Percentiles rank a stretch among this genome's conserved stretches.
Conservation (phyloP, 2,329 filamentous ascomycete species). For the Verticillium alfalfae region DNA sequence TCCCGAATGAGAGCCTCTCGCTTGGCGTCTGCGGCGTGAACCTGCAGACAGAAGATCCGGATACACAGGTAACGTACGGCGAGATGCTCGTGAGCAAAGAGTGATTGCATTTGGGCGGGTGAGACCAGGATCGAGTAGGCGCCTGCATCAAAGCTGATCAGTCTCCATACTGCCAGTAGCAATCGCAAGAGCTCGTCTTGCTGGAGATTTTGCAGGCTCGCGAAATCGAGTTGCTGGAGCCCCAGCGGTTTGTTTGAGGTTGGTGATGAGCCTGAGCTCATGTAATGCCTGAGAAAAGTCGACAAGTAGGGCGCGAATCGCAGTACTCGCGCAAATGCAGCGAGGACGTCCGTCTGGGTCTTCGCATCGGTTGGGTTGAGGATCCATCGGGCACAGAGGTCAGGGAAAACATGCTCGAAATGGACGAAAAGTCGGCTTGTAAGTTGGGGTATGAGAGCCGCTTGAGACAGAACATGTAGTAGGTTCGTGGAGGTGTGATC, state of each 20-base stretch:
- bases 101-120: slow-evolving; percentile 59
- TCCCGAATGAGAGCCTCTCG: slow-evolving; percentile 64
- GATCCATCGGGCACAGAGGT: slow-evolving; percentile 78
- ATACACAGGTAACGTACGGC: slow-evolving; percentile 75
- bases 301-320: slow-evolving; percentile 78
- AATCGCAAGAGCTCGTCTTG: slow-evolving; percentile 24
- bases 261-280: slow-evolving; percentile 15
- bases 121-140: slow-evolving; percentile 62
- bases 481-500: slow-evolving; percentile 59
- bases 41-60: slow-evolving; percentile 71
- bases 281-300: slow-evolving; percentile 57
- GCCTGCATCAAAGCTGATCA: slow-evolving; percentile 69
- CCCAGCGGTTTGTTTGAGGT: not conserved
- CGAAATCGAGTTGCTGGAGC: slow-evolving; percentile 5
- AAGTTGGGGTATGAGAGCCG: slow-evolving; percentile 62
- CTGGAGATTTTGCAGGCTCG: slow-evolving; percentile 2
- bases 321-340: slow-evolving; percentile 73
- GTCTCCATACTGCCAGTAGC: slow-evolving; percentile 69
- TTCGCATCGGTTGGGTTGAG: slow-evolving; percentile 33
- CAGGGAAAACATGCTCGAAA: slow-evolving; percentile 71
- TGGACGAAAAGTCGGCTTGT: slow-evolving; percentile 70
- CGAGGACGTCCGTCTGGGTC: slow-evolving; percentile 45
- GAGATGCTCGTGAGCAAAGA: slow-evolving; percentile 57
- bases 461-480: slow-evolving; percentile 64
- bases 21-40: slow-evolving; percentile 74